Evolutionary conservation across 2,329 filamentous ascomycete species (phyloP).

Genomic region (Trichoderma sp.): DNA sequence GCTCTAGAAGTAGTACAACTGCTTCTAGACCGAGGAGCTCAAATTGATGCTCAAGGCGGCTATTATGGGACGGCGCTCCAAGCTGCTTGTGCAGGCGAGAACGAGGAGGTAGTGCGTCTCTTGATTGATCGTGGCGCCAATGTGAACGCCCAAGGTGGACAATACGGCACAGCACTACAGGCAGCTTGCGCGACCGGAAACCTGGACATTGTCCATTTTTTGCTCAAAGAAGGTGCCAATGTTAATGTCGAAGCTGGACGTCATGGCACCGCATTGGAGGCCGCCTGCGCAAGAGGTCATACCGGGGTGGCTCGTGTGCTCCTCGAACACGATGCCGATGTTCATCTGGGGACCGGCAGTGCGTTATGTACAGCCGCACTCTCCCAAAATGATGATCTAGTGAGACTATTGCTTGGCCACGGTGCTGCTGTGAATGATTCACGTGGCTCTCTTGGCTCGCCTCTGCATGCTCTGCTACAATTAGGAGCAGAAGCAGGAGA

Average conservation of each 20-base stretch:
- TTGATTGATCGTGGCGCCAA: neutral
- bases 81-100: rapidly evolving
- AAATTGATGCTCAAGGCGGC: neutral
- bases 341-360: neutral
- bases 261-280: neutral
- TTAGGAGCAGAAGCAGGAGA: too few relatives aligned
- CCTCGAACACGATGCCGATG: neutral
- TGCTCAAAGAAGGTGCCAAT: neutral
- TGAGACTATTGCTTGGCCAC: neutral
- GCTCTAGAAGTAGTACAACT: neutral
- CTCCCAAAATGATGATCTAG: neutral
- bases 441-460: neutral
- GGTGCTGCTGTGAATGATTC: neutral
- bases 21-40: neutral
- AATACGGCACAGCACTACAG: neutral
- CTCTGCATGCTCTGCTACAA: neutral
- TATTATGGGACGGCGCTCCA: neutral
- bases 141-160: neutral
- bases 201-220: neutral
- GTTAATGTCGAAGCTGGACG: neutral
- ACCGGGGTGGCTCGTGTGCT: neutral
- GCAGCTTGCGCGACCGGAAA: neutral
- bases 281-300: neutral
- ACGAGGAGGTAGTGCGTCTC: neutral
- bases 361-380: neutral